phyloP scores from a whole-genome alignment of 257 asterid genomes.

The Rauvolfia tetraphylla region DNA sequence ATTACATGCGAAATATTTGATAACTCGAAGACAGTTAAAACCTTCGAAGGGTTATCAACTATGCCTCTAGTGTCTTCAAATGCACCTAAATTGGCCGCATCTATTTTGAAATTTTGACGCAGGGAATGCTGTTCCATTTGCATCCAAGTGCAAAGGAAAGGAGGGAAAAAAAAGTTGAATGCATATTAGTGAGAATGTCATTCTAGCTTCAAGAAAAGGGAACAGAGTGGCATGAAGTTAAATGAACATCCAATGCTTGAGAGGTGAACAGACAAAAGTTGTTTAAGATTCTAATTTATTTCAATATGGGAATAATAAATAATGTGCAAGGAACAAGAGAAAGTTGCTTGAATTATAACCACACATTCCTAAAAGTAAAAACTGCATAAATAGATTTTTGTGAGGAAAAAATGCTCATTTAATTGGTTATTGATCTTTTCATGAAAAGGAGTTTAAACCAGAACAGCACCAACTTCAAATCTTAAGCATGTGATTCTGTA shows the following conservation, averaged over 20 bases:
- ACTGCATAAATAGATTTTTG: not conserved
- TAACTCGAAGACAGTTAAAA: not conserved
- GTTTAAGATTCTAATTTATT: not conserved
- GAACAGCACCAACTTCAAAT: not conserved
- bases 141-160: not conserved
- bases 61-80: no score
- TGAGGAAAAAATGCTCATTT: not conserved
- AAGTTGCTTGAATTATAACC: not conserved
- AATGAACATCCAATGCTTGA: not conserved
- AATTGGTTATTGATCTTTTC: not conserved
- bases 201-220: not conserved
- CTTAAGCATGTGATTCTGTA: not conserved
- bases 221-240: not conserved
- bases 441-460: not conserved
- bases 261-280: not conserved
- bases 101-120: not conserved
- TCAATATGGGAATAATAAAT: not conserved
- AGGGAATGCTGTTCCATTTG: not conserved
- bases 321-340: not conserved
- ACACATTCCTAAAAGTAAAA: not conserved
- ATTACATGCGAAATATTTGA: not conserved
- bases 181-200: constrained; percentile 2
- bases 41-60: not conserved
- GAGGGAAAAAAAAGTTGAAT: no score
- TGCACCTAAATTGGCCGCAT: not conserved